phyloP scores from a whole-genome alignment of 495 filamentous ascomycete species.

The Entonaema liquescens region DNA sequence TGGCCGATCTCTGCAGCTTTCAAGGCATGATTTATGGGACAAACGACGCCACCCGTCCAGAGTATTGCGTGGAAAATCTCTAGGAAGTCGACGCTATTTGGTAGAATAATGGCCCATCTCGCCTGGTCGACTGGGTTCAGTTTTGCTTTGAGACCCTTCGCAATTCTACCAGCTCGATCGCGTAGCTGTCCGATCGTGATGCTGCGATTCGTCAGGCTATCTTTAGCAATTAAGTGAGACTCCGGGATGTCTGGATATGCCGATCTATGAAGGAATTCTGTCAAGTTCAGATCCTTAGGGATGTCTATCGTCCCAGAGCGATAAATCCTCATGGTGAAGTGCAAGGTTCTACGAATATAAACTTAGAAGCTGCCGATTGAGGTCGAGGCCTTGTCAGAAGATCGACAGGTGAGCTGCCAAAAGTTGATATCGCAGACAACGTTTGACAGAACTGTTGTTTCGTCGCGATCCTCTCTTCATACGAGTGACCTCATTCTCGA shows the following conservation, averaged over 20 bases:
- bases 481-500: background rate
- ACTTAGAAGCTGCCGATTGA: background rate
- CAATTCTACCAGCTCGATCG: slow-evolving; percentile 47
- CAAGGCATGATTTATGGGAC: slow-evolving; percentile 39
- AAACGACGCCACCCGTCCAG: slow-evolving; percentile 41
- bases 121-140: slow-evolving; percentile 42
- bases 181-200: slow-evolving; percentile 48
- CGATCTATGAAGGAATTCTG: slow-evolving; percentile 48
- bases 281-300: slow-evolving; percentile 47
- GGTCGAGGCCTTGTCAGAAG: background rate
- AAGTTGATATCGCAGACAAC: background rate
- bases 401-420: background rate
- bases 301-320: slow-evolving; percentile 43
- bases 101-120: slow-evolving; percentile 49
- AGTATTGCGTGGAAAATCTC: slow-evolving; percentile 46
- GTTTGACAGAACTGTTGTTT: background rate
- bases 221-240: slow-evolving; percentile 51
- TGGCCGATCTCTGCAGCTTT: slow-evolving; percentile 42
- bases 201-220: slow-evolving; percentile 49
- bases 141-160: slow-evolving; percentile 43
- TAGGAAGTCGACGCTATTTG: slow-evolving; percentile 51
- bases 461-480: background rate
- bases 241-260: slow-evolving; percentile 42
- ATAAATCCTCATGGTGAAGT: slow-evolving; percentile 46
- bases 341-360: background rate